phyloP scores from a whole-genome alignment of 495 filamentous ascomycete species.

The Alectoria sarmentosa region DNA sequence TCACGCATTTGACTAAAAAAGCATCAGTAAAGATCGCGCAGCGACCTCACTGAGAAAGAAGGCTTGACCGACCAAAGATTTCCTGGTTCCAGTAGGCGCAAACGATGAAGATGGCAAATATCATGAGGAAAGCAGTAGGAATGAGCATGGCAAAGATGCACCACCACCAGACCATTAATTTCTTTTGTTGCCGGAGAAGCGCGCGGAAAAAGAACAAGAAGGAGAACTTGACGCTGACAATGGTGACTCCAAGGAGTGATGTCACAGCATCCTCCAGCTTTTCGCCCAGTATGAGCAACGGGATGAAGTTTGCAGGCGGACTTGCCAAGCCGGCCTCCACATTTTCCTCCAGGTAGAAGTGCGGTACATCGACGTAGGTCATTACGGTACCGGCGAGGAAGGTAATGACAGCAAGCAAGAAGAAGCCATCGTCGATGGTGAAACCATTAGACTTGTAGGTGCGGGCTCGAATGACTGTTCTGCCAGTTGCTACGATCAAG shows the following conservation, averaged over 20 bases:
- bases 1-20: neutral
- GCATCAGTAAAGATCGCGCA: neutral
- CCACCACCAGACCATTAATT: conserved; percentile 11
- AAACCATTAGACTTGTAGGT: conserved; percentile 8
- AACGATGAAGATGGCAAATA: neutral
- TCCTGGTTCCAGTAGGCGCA: conserved; percentile 3
- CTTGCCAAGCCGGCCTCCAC: neutral
- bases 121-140: neutral
- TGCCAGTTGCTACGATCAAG: neutral
- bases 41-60: neutral
- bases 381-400: neutral
- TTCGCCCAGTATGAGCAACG: neutral
- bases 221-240: conserved; percentile 19
- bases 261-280: conserved; percentile 1
- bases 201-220: conserved; percentile 18
- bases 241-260: conserved; percentile 1
- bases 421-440: conserved; percentile 15
- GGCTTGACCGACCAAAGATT: neutral
- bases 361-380: neutral
- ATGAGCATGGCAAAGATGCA: neutral
- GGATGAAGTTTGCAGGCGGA: neutral
- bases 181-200: conserved; percentile 6
- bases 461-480: conserved; percentile 3
- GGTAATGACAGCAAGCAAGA: conserved; percentile 9
- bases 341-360: neutral